These are phyloP conservation scores for Pyracantha coccinea DNA, from an alignment of 331 rosid genomes.

Conservation along the genomic window DNA sequence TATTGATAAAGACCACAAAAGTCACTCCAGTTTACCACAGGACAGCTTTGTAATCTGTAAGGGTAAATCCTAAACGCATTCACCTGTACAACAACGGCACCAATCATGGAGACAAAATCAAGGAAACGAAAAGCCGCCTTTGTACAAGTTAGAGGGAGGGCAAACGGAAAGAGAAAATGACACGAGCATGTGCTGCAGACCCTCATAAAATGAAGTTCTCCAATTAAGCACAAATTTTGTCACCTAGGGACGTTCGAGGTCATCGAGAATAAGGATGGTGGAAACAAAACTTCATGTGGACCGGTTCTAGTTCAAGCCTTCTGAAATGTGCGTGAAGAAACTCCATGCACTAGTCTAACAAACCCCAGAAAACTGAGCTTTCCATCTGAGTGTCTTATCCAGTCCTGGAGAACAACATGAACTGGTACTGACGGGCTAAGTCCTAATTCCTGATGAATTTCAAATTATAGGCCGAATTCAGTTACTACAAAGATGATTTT, in stretches of 20 bases:
- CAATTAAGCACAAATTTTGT: slow-evolving; percentile 17
- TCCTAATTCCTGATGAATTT: slow-evolving; percentile 67
- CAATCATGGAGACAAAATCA: slow-evolving; percentile 15
- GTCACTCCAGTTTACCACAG: slow-evolving; percentile 11
- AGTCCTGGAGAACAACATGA: slow-evolving; percentile 89
- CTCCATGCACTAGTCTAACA: slow-evolving; percentile 75
- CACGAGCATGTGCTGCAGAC: slow-evolving; percentile 21
- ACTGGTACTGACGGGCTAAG: slow-evolving; percentile 84
- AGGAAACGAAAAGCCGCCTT: slow-evolving; percentile 8
- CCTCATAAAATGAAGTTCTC: slow-evolving; percentile 16
- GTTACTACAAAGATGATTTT: neutral
- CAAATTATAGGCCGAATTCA: slow-evolving; percentile 4
- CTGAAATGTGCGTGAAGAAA: slow-evolving; percentile 61
- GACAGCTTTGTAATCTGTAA: slow-evolving; percentile 17
- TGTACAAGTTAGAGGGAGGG: neutral
- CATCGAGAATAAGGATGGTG: slow-evolving; percentile 15
- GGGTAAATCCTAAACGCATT: slow-evolving; percentile 30
- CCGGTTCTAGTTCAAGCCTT: slow-evolving; percentile 47
- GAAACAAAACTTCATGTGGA: neutral
- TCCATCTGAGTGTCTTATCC: slow-evolving; percentile 88
- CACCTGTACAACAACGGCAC: slow-evolving; percentile 71
- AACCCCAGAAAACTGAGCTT: slow-evolving; percentile 91
- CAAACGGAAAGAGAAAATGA: slow-evolving; percentile 11
- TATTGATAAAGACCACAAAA: slow-evolving; percentile 27
- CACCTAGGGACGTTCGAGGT: slow-evolving; percentile 14